phyloP scores from a whole-genome alignment of 176 grass and related monocot species.

The Chrysopogon serrulatus region DNA sequence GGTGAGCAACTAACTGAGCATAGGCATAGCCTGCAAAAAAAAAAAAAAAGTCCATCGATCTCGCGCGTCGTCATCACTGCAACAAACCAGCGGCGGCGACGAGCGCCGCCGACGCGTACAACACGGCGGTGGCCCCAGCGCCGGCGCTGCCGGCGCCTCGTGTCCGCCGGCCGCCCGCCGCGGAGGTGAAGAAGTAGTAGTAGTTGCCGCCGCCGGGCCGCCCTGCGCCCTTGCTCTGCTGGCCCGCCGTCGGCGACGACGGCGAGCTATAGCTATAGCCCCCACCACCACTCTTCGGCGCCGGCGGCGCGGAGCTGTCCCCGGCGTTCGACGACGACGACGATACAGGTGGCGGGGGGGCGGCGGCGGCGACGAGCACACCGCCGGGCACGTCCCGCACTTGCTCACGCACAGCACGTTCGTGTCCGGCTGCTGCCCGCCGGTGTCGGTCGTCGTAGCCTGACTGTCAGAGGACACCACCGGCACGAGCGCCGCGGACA shows the following conservation, averaged over 20 bases:
- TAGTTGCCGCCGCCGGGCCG: slow-evolving; percentile 29
- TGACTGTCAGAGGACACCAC: neutral
- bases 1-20: too few species aligned
- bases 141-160: neutral
- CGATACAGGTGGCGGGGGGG: neutral
- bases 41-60: too few species aligned
- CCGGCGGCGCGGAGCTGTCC: neutral
- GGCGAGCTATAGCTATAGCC: neutral
- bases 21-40: neutral
- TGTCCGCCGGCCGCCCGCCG: neutral
- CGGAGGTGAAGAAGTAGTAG: slow-evolving; percentile 59
- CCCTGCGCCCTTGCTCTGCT: slow-evolving; percentile 20
- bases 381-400: slow-evolving; percentile 67
- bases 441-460: neutral
- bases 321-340: neutral
- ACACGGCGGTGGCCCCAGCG: neutral
- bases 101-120: neutral
- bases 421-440: slow-evolving; percentile 21
- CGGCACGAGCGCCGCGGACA: neutral
- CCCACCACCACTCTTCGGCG: neutral
- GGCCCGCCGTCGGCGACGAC: slow-evolving; percentile 23
- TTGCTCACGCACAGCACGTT: slow-evolving; percentile 63
- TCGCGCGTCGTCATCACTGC: neutral
- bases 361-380: slow-evolving; percentile 41
- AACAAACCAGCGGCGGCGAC: neutral